A percentile compares a stretch with the other conserved stretches of the same genome.
phyloP scores from a whole-genome alignment of 116 monocot species.

The Posidonia oceanica region DNA sequence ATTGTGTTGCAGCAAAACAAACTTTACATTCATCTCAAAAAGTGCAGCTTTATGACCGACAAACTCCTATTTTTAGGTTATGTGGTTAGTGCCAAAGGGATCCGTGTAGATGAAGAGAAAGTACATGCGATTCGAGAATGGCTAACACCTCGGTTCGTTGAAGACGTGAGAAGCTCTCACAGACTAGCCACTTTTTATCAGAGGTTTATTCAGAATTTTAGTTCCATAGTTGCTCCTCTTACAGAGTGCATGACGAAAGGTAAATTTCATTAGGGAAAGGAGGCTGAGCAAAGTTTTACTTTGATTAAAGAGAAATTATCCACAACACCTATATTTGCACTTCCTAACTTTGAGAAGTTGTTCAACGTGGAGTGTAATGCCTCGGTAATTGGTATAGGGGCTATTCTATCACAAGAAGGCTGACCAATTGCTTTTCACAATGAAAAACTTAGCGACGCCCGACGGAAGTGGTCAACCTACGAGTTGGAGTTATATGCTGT shows the following conservation, averaged over 20 bases:
- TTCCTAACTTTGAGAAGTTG: background rate
- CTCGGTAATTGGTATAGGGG: background rate
- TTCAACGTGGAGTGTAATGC: constrained; percentile 1
- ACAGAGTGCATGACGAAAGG: background rate
- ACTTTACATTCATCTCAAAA: no score
- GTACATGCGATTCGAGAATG: no score
- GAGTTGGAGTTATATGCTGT: background rate
- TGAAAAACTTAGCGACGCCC: background rate
- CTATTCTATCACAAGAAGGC: background rate
- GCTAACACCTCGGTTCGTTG: background rate
- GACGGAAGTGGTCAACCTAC: background rate
- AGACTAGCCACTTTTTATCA: background rate
- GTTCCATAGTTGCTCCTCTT: background rate
- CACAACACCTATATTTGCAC: background rate
- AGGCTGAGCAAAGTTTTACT: background rate
- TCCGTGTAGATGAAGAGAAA: no score
- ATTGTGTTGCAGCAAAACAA: no score
- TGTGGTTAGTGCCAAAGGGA: no score
- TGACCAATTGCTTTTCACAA: background rate
- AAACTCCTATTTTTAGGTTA: no score
- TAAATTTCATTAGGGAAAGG: background rate
- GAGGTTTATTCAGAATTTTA: background rate
- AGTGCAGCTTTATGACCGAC: no score
- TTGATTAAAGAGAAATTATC: background rate
- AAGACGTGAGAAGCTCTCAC: background rate